phyloP scores from a whole-genome alignment of 768 basidiomycete genomes.

The Boletus reticulatus region DNA sequence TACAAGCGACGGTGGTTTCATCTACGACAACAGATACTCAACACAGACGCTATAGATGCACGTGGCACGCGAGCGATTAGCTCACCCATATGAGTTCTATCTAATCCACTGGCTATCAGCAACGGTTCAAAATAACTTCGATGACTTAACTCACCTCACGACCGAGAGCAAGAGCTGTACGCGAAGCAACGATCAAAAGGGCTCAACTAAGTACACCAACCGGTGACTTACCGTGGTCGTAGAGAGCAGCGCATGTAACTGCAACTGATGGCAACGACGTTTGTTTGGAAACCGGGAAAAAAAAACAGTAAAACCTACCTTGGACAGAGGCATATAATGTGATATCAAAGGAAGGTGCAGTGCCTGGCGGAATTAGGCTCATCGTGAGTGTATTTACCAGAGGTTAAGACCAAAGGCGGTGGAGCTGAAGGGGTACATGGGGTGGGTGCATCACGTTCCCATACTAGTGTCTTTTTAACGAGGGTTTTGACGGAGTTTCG shows the following conservation, averaged over 20 bases:
- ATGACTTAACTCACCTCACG: conserved; percentile 24
- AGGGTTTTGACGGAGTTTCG: not conserved
- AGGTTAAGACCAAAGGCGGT: conserved; percentile 1
- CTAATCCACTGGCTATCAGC: too few species aligned
- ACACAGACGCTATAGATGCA: too few species aligned
- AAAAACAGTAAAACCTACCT: conserved; percentile 7
- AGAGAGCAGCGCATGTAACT: conserved; percentile 25
- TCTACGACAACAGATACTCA: too few species aligned
- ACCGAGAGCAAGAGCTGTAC: conserved; percentile 22
- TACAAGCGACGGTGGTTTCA: too few species aligned
- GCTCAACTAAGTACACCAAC: too few species aligned
- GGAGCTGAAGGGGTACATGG: not conserved
- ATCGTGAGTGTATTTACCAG: conserved; percentile 10
- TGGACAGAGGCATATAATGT: conserved; percentile 21
- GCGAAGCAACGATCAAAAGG: not conserved
- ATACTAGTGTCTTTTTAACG: conserved; percentile 13
- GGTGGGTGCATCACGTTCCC: not conserved
- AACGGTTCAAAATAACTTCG: not conserved
- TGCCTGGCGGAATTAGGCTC: conserved; percentile 22
- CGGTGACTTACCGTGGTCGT: conserved; percentile 25
- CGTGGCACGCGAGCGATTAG: too few species aligned
- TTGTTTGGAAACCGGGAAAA: not conserved
- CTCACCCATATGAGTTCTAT: too few species aligned
- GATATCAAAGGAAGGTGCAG: not conserved
- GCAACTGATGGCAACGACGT: conserved; percentile 23